Base-by-base conservation (phyloP, 129 eudicot genomes). In the Helianthus tuberosus region DNA sequence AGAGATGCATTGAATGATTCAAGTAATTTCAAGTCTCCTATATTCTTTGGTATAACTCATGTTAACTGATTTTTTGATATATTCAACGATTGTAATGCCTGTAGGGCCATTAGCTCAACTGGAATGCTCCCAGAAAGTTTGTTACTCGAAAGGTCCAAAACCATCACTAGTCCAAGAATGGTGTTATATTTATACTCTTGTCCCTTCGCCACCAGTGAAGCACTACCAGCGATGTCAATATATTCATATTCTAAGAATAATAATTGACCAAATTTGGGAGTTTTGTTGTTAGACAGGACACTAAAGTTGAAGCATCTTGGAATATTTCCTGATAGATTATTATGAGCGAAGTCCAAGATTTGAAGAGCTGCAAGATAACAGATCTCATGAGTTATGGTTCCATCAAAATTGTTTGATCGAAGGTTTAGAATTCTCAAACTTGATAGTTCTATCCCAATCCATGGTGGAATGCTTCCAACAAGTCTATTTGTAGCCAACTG, bases 71-170 rank as follows among this genome's bases (percentile, higher is more conserved):
- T 82, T 54, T 65, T 48, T 6, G 82, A 82, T 76, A 82, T 59
- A 59, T 82, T 82, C 57, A 82, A 59, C 8, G 79, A 43, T 20
- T 20, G 13, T 5, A 82, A 72, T 15, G n/a, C 43, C 2, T 36
- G 2, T 0, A 82, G 79, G 35, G 38, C 47, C 10, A 15, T 66
- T 29, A 77, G 66, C 58, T 66, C 75, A 36, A 44, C 14, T 4
- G 82, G 86, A 38, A 77, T 82, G 41, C 41, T 47, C 6, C 82
- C 82, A 15, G 10, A 29, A 17, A 82, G 1, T 20, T 47, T 69
- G 57, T 82, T 82, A 68, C 71, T 52, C 3, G 86, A 82, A 48
- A 82, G 76, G 79, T 82, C 86, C 52, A 77, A 67, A 53, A 60
- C 3, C 44, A 11, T 43, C 48, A 60, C 77, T 1, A 73, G 38